Evolutionary conservation across 192 early-diverging fungal genomes (phyloP).

Genomic region (Kappamyces sp.): DNA sequence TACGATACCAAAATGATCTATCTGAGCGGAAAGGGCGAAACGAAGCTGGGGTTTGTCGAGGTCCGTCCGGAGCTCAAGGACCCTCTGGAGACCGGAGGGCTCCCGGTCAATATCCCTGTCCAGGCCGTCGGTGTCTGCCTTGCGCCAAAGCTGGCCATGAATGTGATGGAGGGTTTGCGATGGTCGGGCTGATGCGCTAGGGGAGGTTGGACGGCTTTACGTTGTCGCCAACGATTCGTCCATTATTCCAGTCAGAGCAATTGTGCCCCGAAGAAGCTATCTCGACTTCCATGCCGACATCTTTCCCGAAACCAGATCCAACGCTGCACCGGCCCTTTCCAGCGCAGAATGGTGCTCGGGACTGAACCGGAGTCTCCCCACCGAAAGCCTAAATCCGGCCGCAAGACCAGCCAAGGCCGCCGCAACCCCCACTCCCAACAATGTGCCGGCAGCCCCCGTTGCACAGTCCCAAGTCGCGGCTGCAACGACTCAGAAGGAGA

Average conservation of each 20-base stretch:
- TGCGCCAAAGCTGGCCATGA: conserved; percentile 59
- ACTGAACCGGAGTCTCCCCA: too few relatives aligned
- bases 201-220: conserved; percentile 44
- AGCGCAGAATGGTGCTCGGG: too few relatives aligned
- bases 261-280: conserved; percentile 69
- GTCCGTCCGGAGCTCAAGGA: conserved; percentile 36
- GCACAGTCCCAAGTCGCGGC: not conserved
- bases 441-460: not conserved
- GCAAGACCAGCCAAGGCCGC: too few relatives aligned
- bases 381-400: too few relatives aligned
- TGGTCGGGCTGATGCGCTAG: too few relatives aligned
- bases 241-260: conserved; percentile 63
- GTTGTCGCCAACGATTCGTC: conserved; percentile 46
- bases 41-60: conserved; percentile 62
- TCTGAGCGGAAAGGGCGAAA: conserved; percentile 64
- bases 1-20: conserved; percentile 74
- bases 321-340: too few relatives aligned
- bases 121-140: conserved; percentile 56
- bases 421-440: conserved; percentile 14
- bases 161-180: conserved; percentile 62
- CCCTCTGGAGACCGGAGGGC: conserved; percentile 42
- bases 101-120: conserved; percentile 34
- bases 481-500: too few relatives aligned
- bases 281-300: conserved; percentile 80
- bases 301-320: conserved; percentile 84